These are phyloP conservation scores for Heterobasidion occidentale DNA, from an alignment of 1,284 basidiomycete species.

Conservation along the genomic window DNA sequence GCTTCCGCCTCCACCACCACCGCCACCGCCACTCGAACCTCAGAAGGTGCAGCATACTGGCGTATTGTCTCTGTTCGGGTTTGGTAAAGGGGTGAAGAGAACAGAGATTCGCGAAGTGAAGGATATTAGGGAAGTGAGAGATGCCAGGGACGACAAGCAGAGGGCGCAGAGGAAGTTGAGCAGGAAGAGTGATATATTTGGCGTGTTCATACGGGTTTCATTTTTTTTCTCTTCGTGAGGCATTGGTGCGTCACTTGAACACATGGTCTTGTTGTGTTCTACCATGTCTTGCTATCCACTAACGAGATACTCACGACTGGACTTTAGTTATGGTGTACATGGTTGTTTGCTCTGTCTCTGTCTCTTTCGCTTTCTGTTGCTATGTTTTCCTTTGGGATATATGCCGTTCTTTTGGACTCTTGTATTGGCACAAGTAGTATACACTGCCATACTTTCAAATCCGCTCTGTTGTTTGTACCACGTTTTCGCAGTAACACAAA, in stretches of 20 bases:
- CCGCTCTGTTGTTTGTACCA: no score
- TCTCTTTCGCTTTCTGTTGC: background rate
- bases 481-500: no score
- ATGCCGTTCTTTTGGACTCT: no score
- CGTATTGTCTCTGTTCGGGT: constrained; percentile 7
- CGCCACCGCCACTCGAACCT: background rate
- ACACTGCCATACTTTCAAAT: no score
- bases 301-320: background rate
- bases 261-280: background rate
- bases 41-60: constrained; percentile 3
- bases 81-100: constrained; percentile 4
- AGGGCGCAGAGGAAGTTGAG: constrained; percentile 20
- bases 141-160: constrained; percentile 3
- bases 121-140: background rate
- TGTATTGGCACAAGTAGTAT: no score
- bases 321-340: background rate
- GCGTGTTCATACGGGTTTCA: background rate
- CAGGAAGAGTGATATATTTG: constrained; percentile 17
- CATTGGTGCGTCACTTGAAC: background rate
- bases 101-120: background rate
- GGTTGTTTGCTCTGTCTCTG: background rate
- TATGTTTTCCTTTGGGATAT: background rate
- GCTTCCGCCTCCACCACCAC: background rate
- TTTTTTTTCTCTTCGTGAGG: background rate
- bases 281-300: background rate